Base-by-base conservation (phyloP, 148 eudicot genomes). In the Vaccinium myrtillus region DNA sequence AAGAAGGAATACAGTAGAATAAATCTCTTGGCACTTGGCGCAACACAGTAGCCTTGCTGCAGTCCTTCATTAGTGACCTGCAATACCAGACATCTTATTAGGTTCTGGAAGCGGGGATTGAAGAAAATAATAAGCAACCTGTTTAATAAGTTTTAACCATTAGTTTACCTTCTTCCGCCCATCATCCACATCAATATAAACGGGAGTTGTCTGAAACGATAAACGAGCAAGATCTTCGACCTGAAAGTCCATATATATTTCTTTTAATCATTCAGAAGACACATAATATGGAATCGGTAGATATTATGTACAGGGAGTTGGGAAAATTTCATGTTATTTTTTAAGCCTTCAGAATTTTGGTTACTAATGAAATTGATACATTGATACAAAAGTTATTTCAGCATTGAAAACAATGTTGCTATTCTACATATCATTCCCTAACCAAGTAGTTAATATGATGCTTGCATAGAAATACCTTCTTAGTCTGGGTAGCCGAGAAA, bases 21-120 rank as follows among this genome's bases (percentile, higher is more conserved):
- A 89, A 95, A 89, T 93, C 99, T 95, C 86, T 91, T 92, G 75
- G 91, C 94, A 89, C 98, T 90, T 49, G 94, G 95, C 81, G 95
- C 90, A 81, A 93, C 91, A 89, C 95, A 91, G 85, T 91, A 97
- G 69, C 98, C 99, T 90, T 97, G 99, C 84, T 93, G 92, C 80
- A 97, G 89, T 69, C 99, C 99, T 89, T 97, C 99, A 84, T 95
- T 97, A 74, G 98, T 95, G 83, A 91, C 99, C 98, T 97, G 82
- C 46, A 89, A 84, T 25, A 48, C n/a, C 74, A 84, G 84, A 61
- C 58, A 55, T 58, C 50, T 36, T 39, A 51, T 71, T 19, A 84
- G 75, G 56, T 27, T 27, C 32, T 6, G 54, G 70, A 67, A 76
- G 70, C 56, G 43, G 50, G 77, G 27, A 36, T 1, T 43, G 25